phyloP scores from a whole-genome alignment of 1,139 yeast genomes.

The Magnusiomyces suaveolens region DNA sequence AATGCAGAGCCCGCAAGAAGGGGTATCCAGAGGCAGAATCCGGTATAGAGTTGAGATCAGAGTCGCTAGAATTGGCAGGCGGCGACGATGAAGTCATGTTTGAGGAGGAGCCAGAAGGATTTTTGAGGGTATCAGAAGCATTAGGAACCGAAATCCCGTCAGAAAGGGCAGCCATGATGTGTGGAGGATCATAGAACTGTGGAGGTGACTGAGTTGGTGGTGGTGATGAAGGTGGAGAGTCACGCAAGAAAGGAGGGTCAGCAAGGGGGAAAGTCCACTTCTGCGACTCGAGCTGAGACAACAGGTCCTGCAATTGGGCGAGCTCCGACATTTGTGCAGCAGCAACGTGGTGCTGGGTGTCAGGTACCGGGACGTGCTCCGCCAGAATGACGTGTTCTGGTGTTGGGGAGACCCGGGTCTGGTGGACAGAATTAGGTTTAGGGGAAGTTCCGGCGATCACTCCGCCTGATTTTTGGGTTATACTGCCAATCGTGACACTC shows the following conservation, averaged over 20 bases:
- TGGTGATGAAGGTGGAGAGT: not conserved
- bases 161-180: not conserved
- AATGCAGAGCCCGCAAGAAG: constrained; percentile 54
- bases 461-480: too few species aligned
- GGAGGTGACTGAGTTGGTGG: not conserved
- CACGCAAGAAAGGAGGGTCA: not conserved
- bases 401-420: not conserved
- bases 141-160: not conserved
- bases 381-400: too few species aligned
- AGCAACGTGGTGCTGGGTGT: too few species aligned
- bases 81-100: not conserved
- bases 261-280: not conserved
- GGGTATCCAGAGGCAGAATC: constrained; percentile 20
- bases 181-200: not conserved
- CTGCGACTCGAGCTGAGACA: not conserved
- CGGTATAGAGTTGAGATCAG: not conserved
- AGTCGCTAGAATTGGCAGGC: not conserved
- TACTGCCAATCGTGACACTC: not conserved
- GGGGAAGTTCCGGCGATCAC: not conserved
- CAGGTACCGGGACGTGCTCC: too few species aligned
- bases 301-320: not conserved
- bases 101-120: not conserved
- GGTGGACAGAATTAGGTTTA: not conserved
- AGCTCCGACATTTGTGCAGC: not conserved
- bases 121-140: not conserved